Conservation (phyloP, 768 basidiomycete species). For the Serpula lacrymans region DNA sequence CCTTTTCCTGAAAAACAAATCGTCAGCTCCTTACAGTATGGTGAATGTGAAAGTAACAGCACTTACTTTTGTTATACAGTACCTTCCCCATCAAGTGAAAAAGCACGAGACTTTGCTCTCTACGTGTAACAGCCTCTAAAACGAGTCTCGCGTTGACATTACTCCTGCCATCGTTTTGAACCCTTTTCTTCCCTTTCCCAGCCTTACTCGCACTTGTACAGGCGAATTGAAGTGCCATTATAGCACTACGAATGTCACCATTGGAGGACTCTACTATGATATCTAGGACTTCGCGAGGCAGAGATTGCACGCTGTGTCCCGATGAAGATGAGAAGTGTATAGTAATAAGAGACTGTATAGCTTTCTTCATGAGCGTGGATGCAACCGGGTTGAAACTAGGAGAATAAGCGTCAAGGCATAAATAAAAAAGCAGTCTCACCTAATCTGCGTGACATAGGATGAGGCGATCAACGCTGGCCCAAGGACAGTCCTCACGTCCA, state of each 20-base stretch:
- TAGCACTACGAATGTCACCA: slow-evolving; percentile 90
- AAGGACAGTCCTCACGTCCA: slow-evolving; percentile 70
- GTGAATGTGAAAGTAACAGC: not conserved
- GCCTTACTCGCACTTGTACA: slow-evolving; percentile 42
- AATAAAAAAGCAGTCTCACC: slow-evolving; percentile 41
- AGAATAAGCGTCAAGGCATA: slow-evolving; percentile 3
- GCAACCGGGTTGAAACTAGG: slow-evolving; percentile 91
- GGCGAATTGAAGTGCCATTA: slow-evolving; percentile 91
- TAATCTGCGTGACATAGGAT: slow-evolving; percentile 75
- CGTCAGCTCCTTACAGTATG: slow-evolving; percentile 5
- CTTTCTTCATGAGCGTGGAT: slow-evolving; percentile 76
- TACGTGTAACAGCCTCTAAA: slow-evolving; percentile 71
- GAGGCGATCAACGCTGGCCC: slow-evolving; percentile 66
- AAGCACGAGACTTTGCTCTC: slow-evolving; percentile 82
- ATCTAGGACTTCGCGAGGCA: slow-evolving; percentile 62
- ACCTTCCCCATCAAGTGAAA: slow-evolving; percentile 95
- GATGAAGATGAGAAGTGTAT: slow-evolving; percentile 40
- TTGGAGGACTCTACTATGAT: slow-evolving; percentile 74
- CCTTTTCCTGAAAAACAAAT: slow-evolving; percentile 69
- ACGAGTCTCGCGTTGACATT: slow-evolving; percentile 36
- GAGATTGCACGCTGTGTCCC: slow-evolving; percentile 10
- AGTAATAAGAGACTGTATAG: slow-evolving; percentile 59
- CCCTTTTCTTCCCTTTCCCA: slow-evolving; percentile 10
- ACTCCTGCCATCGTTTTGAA: slow-evolving; percentile 12
- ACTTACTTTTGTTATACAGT: slow-evolving; percentile 90